phyloP scores from a whole-genome alignment of 176 grass and related monocot species.

The Ensete ventricosum region DNA sequence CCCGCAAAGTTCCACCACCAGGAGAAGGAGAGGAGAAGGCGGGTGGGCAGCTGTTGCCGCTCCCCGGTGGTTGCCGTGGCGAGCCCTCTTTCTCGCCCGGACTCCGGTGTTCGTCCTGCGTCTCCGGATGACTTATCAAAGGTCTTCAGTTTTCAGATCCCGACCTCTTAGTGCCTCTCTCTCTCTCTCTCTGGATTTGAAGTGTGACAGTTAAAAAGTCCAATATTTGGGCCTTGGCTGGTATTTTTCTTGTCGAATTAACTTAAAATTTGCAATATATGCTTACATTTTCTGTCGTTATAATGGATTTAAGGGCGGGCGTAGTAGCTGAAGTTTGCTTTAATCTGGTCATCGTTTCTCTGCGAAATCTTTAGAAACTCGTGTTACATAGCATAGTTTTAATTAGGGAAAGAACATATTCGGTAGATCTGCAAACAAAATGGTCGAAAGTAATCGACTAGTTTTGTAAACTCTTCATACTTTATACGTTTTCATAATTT shows the following conservation, averaged over 20 bases:
- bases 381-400: too few species aligned
- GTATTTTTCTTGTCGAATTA: neutral
- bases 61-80: slow-evolving; percentile 38
- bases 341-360: too few species aligned
- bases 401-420: neutral
- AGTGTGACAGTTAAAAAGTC: neutral
- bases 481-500: neutral
- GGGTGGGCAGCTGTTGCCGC: slow-evolving; percentile 29
- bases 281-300: too few species aligned
- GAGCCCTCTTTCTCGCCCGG: slow-evolving; percentile 44
- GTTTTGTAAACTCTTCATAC: neutral
- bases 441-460: neutral
- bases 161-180: neutral
- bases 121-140: slow-evolving; percentile 47
- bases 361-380: too few species aligned
- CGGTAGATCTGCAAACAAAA: neutral
- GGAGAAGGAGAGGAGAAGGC: slow-evolving; percentile 26
- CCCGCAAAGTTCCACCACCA: slow-evolving; percentile 18
- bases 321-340: too few species aligned
- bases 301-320: too few species aligned
- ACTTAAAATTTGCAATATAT: neutral
- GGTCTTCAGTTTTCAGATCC: neutral
- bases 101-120: slow-evolving; percentile 45
- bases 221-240: neutral
- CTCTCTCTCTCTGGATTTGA: neutral